Base-by-base conservation (phyloP, 1,284 basidiomycete genomes). In the Coriolopsis trogii region DNA sequence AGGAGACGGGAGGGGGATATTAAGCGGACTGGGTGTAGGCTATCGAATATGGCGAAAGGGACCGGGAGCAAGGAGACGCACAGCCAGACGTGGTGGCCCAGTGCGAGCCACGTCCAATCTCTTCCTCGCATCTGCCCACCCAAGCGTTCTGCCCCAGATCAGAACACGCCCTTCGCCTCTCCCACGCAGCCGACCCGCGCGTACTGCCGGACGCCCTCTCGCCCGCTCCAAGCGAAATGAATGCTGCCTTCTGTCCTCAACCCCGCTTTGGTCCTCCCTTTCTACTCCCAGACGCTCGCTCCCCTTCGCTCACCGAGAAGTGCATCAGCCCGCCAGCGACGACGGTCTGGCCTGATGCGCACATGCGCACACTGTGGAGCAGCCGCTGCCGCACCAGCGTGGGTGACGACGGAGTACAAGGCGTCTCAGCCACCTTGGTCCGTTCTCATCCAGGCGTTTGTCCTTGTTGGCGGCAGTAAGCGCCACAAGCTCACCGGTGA, bases 1-100 rank as follows among this genome's bases (percentile, higher is more conserved):
- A 4, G n/a, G n/a, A n/a, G 15, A 13, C 0, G 33, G 33, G 10
- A 24, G 37, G 33, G 50, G 50, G 50, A 51, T 51, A 51, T 51
- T 51, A 51, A 51, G 44, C 30, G 43, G 43, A 41, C 7, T 30
- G 42, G n/a, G 42, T 18, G 24, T 10, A 29, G 24, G 16, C 45
- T 39, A n/a, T n/a, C 15, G 33, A 24, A 30, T 30, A n/a, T 34
- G 23, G 45, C 36, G n/a, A 36, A 26, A 31, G 41, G 16, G 15
- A 13, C 47, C 24, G 24, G 28, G 36, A 21, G 13, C 15, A 18
- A 28, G 18, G 20, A 33, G 29, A 26, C 24, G 23, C 13, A 5
- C 26, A 37, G 12, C 4, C 12, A 16, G 34, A 39, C 3, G n/a
- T 6, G 18, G 18, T 4, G 4, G 8, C 15, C 20, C 23, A 9